These are phyloP conservation scores for Thielaviopsis populi DNA, from an alignment of 2,329 filamentous ascomycete species.

Conservation along the genomic window DNA sequence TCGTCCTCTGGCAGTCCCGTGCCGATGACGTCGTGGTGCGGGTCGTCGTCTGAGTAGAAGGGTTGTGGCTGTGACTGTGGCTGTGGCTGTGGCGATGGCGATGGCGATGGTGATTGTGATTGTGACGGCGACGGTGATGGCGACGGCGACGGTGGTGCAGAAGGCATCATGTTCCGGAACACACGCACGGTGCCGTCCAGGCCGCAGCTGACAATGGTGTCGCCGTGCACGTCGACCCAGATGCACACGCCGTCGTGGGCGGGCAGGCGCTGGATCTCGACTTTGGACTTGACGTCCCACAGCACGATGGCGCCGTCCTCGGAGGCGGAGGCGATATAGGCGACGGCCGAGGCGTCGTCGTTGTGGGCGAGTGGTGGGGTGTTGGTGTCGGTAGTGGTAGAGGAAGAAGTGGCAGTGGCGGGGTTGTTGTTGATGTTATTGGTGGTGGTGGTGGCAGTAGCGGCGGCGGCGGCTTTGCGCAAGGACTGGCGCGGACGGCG, in stretches of 20 bases:
- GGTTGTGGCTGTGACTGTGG: neutral
- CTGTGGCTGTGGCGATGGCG: neutral
- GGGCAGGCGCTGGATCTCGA: conserved; percentile 53
- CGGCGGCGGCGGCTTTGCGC: conserved; percentile 13
- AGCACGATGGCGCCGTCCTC: conserved; percentile 75
- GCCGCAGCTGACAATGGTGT: conserved; percentile 42
- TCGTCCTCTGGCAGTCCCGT: neutral
- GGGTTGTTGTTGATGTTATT: no score
- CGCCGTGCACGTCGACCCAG: conserved; percentile 46
- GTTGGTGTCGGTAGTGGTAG: neutral
- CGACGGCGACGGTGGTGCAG: no score
- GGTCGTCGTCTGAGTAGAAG: neutral
- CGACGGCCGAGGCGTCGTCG: conserved; percentile 18
- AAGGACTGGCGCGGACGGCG: conserved; percentile 16
- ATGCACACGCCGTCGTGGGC: conserved; percentile 46
- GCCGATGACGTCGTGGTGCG: neutral
- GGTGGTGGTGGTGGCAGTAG: no score
- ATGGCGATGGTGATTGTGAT: neutral
- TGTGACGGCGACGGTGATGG: neutral
- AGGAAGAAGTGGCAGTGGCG: no score
- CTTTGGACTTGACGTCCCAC: conserved; percentile 84
- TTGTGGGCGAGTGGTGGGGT: neutral
- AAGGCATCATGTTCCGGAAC: conserved; percentile 22
- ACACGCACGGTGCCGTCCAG: conserved; percentile 40
- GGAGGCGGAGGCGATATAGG: conserved; percentile 68